Percentiles rank a stretch among this genome's conserved stretches.
These are phyloP conservation scores for Dictyostelium firmibasis DNA, from an alignment of 78 protist species.

Conservation along the genomic window DNA sequence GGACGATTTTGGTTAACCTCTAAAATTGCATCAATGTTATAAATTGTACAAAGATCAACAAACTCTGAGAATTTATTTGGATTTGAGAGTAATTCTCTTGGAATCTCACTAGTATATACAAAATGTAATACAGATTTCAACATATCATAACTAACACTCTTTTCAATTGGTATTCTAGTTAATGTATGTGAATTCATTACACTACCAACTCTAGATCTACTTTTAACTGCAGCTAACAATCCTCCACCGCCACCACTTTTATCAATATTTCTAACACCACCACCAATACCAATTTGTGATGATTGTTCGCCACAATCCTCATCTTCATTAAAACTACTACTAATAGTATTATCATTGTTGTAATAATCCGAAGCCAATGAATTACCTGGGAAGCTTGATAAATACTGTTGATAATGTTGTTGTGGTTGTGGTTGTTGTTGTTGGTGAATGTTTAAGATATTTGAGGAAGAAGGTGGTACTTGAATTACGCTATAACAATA, in stretches of 20 bases:
- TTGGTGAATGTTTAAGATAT: background rate
- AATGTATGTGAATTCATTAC: constrained; percentile 28
- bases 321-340: background rate
- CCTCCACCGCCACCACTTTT: background rate
- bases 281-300: background rate
- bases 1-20: background rate
- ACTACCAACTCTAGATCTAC: constrained; percentile 67
- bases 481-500: background rate
- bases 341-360: background rate
- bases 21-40: constrained; percentile 44
- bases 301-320: background rate
- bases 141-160: constrained; percentile 37
- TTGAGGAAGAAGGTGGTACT: background rate
- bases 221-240: background rate
- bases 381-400: background rate
- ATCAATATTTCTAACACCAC: background rate
- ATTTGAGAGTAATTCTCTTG: constrained; percentile 12
- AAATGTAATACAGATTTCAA: constrained; percentile 27
- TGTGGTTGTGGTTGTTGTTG: background rate
- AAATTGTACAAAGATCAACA: constrained; percentile 26
- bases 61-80: constrained; percentile 43
- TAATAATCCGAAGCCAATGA: background rate
- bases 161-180: constrained; percentile 54
- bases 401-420: background rate
- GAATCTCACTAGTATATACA: constrained; percentile 52